Evolutionary conservation across 768 basidiomycete species (phyloP), one percentile per base, ranked within the genome.

Genomic region (Rhizopogon vesiculosus): DNA sequence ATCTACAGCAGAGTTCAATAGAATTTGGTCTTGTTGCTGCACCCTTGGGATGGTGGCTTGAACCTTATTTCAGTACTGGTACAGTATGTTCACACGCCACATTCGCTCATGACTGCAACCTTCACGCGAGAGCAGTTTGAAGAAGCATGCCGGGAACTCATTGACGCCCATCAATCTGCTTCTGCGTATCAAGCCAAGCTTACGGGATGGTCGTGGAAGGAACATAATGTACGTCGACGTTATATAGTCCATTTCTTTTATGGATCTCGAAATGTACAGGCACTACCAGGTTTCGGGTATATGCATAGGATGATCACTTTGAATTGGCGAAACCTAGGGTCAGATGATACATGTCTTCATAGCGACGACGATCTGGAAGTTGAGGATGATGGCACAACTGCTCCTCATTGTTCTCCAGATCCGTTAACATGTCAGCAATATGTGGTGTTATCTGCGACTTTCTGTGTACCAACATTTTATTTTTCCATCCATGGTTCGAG

Each of bases 381-480:
- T 19, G 56, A 54, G 7, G 70, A 78, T 42, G 77, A 79, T 56
- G 72, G 70, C n/a, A 76, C 80, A 2, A 69, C 69, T 29, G 70
- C 72, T 13, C 7, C 61, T 15, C 45, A 16, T 25, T 19, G 62
- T 10, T 42, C 60, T 52, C 51, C 59, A 29, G 71, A 74, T 51
- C 62, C 69, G 42, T 60, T 89, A 41, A 74, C 68, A 38, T 83
- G 76, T 58, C 71, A 73, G 45, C 87, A 93, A 69, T 86, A 82
- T 56, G 72, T 95, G 52, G 86, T 85, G 33, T 87, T 83, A 66
- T 93, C 91, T 28, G 72, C 86, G 9, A 87, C 89, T 0, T 96
- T 87, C 66, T 82, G 79, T 62, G 90, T 91, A 2, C 93, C 93
- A 7, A 79, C 84, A 1, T 87, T 96, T 64, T 94, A 93, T 72